Evolutionary conservation across 2,329 filamentous ascomycete species (phyloP), one percentile per base, ranked within the genome.

Genomic region (Paramyrothecium sp.): DNA sequence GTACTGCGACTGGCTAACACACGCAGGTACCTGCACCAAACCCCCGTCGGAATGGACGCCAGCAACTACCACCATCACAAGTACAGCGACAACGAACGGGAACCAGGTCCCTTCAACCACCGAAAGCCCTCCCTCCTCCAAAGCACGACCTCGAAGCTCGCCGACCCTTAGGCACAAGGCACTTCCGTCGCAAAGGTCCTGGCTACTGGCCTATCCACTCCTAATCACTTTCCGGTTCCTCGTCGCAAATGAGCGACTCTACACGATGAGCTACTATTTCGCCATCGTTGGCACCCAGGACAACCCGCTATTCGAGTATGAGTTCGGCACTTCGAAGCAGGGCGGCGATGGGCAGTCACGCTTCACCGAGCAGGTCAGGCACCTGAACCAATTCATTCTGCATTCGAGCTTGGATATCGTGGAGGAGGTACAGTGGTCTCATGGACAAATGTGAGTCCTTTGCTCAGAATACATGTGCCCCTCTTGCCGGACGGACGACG

Each of bases 311-410:
- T 99, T 98, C 78, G 94, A 96, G 78, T 87, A 96, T 75, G 93
- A 97, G 71, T 99, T 99, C 73, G 95, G 95, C 67, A 97, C 94
- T 44, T 96, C 92, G 46, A 97, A 97, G 75, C 89, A 92, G 67
- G 93, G 94, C 77, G 94, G 94, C 71, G 95, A 98, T 80, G 95
- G 95, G 66, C 82, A 92, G 71, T 85, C 94, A 60, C 90, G 91
- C 70, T 98, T 97, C 81, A 86, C 85, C 58, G 91, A 96, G 63
- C 89, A 96, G 69, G 90, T 94, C 55, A 88, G 91, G 61, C 91
- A 96, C 74, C 89, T 97, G 82, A 97, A 97, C 78, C 95, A 97
- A 75, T 98, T 99, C 79, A 92, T 98, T 71, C 87, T 97, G 33
- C 94, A 99, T 78, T 93, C 91, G 65, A 91, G 91, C 63, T 81